phyloP scores from a whole-genome alignment of 2,329 filamentous ascomycete species.

The Knufia petricola region DNA sequence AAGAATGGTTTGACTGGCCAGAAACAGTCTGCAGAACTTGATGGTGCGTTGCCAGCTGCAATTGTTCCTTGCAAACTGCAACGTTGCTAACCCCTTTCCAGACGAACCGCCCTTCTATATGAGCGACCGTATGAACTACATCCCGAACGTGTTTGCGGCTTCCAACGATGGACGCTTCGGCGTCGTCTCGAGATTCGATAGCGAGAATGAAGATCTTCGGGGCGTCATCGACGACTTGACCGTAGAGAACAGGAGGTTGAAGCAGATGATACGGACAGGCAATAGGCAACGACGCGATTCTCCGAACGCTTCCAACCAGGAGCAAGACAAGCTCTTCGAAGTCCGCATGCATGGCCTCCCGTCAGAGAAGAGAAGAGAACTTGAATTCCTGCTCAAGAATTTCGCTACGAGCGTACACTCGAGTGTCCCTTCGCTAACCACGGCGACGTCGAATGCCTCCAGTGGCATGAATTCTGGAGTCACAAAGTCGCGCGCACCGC shows the following conservation, averaged over 20 bases:
- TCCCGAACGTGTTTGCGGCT: constrained; percentile 12
- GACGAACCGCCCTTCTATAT: constrained; percentile 32
- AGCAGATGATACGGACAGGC: constrained; percentile 61
- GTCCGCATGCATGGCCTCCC: constrained; percentile 68
- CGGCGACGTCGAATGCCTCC: constrained; percentile 8
- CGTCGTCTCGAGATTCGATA: constrained; percentile 31
- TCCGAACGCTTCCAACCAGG: constrained; percentile 50
- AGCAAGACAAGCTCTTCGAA: constrained; percentile 72
- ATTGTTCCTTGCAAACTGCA: not conserved
- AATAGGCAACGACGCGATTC: constrained; percentile 28
- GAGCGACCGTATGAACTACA: constrained; percentile 17
- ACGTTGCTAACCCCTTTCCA: constrained; percentile 14
- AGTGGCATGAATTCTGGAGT: not conserved
- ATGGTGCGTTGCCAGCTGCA: constrained; percentile 1
- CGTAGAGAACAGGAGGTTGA: constrained; percentile 70
- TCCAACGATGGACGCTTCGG: constrained; percentile 20
- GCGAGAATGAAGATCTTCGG: constrained; percentile 63
- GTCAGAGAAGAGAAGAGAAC: constrained; percentile 61
- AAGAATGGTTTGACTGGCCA: constrained; percentile 13
- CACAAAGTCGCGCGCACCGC: not conserved
- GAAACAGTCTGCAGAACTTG: not conserved
- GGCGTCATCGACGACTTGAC: constrained; percentile 83
- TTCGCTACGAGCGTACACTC: constrained; percentile 39
- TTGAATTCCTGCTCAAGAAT: constrained; percentile 61
- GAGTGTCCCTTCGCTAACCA: constrained; percentile 10